Evolutionary conservation across 2,329 filamentous ascomycete species (phyloP), one percentile per base, ranked within the genome.

Genomic region (Diplodia intermedia): DNA sequence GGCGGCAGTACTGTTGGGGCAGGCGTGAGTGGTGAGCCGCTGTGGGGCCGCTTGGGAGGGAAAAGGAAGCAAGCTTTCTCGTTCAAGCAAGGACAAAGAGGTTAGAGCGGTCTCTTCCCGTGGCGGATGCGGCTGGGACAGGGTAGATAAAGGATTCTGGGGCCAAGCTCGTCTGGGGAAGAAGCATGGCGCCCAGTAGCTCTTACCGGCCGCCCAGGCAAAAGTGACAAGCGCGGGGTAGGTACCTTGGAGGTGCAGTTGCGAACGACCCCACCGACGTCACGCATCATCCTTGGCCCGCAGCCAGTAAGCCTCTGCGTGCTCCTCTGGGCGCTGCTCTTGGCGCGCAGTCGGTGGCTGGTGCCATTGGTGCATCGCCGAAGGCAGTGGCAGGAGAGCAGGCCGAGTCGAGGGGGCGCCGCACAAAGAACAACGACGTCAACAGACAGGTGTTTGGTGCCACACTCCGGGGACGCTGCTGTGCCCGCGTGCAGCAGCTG

Each of bases 51-150:
- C 23, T 54, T 20, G 50, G 38, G 9, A 31, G 40, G 26, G 29
- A 50, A 49, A 38, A 67, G 50, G 65, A 55, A 40, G 52, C 60
- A 38, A 52, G 60, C 60, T 63, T 63, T 63, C 60, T 63, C 47
- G 47, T 52, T 52, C 47, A 12, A 20, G 60, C 12, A 63, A 50
- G 57, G 50, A 52, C 43, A 63, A 52, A 63, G 29, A 63, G 47
- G 60, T 23, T 52, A 52, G 47, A 31, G 26, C 23, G 38, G n/a
- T 40, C 31, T 47, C 43, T 31, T 55, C 26, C 53, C 26, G 56
- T 38, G 23, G 56, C 56, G 56, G 57, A 29, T 50, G 20, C 33
- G 54, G 54, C n/a, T 9, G 40, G 56, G 26, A 36, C 47, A 26
- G 43, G 60, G 43, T 52, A 63, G 60, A 63, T 63, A 63, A 63